Conservation (phyloP, 1,284 basidiomycete species). For the Phlebopus sp. region DNA sequence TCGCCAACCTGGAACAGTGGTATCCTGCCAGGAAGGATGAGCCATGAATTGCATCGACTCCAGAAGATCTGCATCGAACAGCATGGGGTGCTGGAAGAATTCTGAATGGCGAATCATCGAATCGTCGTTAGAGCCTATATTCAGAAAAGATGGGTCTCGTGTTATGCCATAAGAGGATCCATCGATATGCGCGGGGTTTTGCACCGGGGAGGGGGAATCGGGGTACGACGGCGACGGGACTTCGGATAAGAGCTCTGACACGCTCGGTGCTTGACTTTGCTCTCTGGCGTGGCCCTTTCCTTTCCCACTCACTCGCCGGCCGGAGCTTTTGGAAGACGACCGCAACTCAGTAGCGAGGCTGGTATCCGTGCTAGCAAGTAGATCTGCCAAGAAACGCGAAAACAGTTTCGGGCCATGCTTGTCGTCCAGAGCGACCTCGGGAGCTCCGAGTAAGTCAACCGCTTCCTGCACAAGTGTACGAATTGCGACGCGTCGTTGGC, state of each 20-base stretch:
- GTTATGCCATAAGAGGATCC: conserved; percentile 1
- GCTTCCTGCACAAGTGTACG: conserved; percentile 59
- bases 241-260: conserved; percentile 4
- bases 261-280: conserved; percentile 2
- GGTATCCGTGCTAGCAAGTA: conserved; percentile 58
- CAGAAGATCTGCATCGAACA: conserved; percentile 58
- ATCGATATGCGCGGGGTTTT: conserved; percentile 7
- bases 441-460: conserved; percentile 59
- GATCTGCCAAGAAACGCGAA: conserved; percentile 66
- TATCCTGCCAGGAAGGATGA: conserved; percentile 52
- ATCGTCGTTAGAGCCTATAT: conserved; percentile 1
- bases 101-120: conserved; percentile 38
- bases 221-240: conserved; percentile 18
- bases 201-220: conserved; percentile 16
- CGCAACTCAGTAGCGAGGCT: conserved; percentile 37
- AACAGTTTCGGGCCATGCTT: conserved; percentile 74
- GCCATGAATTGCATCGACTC: conserved; percentile 58
- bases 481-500: conserved; percentile 58
- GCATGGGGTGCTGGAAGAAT: conserved; percentile 48
- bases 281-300: conserved; percentile 17
- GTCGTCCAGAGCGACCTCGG: conserved; percentile 70
- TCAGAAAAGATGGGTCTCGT: conserved; percentile 14
- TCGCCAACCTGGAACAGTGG: conserved; percentile 49
- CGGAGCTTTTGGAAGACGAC: conserved; percentile 13
- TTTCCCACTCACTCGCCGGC: conserved; percentile 12